Evolutionary conservation across 2,329 filamentous ascomycete species (phyloP), one percentile per base, ranked within the genome.

Genomic region (Amauroascus verrucosus): DNA sequence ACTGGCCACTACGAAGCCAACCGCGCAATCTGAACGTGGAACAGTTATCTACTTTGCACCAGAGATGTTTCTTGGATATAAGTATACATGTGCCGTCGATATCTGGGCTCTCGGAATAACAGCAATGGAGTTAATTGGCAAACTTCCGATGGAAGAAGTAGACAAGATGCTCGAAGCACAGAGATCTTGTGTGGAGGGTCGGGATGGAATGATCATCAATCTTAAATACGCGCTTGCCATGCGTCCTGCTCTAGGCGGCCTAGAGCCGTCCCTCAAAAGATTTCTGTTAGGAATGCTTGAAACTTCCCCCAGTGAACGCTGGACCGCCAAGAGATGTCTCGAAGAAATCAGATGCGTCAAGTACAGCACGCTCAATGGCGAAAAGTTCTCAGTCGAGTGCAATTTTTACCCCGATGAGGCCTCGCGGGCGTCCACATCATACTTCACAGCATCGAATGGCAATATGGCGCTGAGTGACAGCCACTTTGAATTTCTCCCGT

Each of bases 41-140:
- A 40, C 52, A 26, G 6, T 40, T 5, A 20, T 40, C 26, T 54
- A 54, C 37, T 22, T 35, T 38, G 51, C 55, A 13, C 45, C 50
- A 9, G 47, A 51, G 28, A 48, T 56, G 9, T 48, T 43, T 3
- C 14, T 9, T 2, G 30, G 24, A 13, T 6, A 18, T 6, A n/a
- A n/a, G 11, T 54, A 50, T 26, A 54, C 52, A 2, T 43, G 28
- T 41, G 47, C 43, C 18, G 38, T 51, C 4, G 51, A 56, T 22
- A 54, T 56, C n/a, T 54, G 55, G 55, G 33, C 51, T 4, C 52
- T 56, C 13, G 55, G 52, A 8, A 26, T 56, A 38, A 54, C 53
- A 14, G 47, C 38, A n/a, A 41, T 54, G 24, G 22, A 28, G 7
- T 40, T 54, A 2, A 33, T 51, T n/a, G 13, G 18, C 3, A 14